Conservation (phyloP, 2,329 filamentous ascomycete genomes). For the Botrytis byssoidea region DNA sequence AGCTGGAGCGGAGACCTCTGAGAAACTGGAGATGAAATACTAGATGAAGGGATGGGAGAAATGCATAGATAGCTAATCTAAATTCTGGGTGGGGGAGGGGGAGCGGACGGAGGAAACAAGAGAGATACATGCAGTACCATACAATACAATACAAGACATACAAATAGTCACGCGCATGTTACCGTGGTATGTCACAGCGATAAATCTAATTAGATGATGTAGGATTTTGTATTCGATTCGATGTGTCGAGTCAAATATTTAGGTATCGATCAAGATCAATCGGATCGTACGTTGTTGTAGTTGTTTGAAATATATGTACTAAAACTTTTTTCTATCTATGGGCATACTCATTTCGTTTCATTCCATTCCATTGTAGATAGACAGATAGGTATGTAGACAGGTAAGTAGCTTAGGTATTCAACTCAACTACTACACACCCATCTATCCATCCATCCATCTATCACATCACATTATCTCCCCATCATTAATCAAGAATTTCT, state of each 20-base stretch:
- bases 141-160: too few species aligned
- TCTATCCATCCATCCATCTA: neutral
- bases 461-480: neutral
- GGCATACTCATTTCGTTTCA: neutral
- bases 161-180: neutral
- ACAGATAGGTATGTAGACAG: neutral
- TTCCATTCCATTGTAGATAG: neutral
- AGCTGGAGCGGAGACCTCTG: neutral
- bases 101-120: too few species aligned
- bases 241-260: too few species aligned
- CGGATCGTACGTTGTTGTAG: neutral
- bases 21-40: neutral
- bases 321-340: neutral
- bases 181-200: neutral
- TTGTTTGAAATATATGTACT: neutral
- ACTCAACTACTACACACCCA: neutral
- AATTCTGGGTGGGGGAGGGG: neutral
- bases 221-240: neutral
- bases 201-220: neutral
- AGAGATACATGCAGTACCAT: neutral
- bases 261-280: neutral
- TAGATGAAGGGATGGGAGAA: neutral
- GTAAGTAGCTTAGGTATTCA: neutral
- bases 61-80: neutral
- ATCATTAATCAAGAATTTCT: neutral